These are phyloP conservation scores for Flueggea neowawraea DNA, from an alignment of 441 rosid species.

Conservation along the genomic window DNA sequence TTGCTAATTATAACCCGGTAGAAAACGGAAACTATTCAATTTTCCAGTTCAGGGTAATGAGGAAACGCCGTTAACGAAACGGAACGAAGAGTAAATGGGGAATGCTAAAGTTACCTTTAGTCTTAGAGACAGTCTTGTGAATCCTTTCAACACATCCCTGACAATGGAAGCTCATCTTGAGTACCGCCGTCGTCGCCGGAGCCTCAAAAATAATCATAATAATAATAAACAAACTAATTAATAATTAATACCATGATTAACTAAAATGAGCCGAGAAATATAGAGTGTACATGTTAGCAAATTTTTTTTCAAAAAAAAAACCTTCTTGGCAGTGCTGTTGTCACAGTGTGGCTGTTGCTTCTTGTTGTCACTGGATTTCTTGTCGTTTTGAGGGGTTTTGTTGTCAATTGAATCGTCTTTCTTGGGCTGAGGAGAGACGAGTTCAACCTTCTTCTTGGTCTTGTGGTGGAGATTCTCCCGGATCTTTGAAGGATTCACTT, in stretches of 20 bases:
- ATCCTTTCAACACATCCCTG: constrained; percentile 68
- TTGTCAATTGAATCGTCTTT: constrained; percentile 29
- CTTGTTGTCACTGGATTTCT: constrained; percentile 11
- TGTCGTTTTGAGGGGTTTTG: not conserved
- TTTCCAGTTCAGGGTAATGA: no score
- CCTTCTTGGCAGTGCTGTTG: constrained; percentile 4
- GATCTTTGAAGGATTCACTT: constrained; percentile 52
- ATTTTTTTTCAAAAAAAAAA: not conserved
- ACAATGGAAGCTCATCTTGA: constrained; percentile 70
- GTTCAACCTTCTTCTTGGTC: constrained; percentile 56
- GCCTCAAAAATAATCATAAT: constrained; percentile 35
- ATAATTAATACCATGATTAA: not conserved
- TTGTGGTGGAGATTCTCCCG: constrained; percentile 36
- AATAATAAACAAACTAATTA: not conserved
- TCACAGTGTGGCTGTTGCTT: constrained; percentile 12
- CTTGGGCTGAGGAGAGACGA: constrained; percentile 67
- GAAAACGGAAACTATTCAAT: not conserved
- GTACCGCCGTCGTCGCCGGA: constrained; percentile 68
- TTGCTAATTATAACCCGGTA: not conserved
- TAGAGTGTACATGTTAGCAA: no score
- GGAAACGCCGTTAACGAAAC: not conserved
- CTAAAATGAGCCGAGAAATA: not conserved
- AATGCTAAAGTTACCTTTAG: constrained; percentile 37
- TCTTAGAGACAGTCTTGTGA: constrained; percentile 35
- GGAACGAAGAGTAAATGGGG: not conserved